These are phyloP conservation scores for Boletus mariae DNA, from an alignment of 1,284 basidiomycete species.

Conservation along the genomic window DNA sequence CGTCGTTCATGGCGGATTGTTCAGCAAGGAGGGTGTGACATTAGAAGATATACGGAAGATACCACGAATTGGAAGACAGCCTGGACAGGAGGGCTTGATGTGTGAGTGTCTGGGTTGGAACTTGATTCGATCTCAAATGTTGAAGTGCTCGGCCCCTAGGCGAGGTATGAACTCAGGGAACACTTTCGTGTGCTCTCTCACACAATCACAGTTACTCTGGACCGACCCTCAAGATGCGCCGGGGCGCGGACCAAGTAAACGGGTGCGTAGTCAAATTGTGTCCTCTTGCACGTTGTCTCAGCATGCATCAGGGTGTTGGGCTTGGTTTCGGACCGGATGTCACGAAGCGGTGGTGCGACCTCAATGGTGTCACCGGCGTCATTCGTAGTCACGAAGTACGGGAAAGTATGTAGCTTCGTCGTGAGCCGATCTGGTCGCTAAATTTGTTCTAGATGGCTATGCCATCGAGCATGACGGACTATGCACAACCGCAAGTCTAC, in stretches of 20 bases:
- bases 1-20: constrained; percentile 94
- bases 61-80: constrained; percentile 84
- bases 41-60: constrained; percentile 91
- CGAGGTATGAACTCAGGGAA: constrained; percentile 43
- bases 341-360: constrained; percentile 82
- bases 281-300: constrained; percentile 10
- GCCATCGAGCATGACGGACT: constrained; percentile 86
- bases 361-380: constrained; percentile 85
- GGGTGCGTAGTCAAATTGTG: constrained; percentile 47
- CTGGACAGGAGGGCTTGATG: constrained; percentile 95
- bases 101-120: constrained; percentile 48
- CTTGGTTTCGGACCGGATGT: constrained; percentile 95
- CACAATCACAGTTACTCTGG: constrained; percentile 63
- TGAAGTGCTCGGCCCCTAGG: constrained; percentile 35
- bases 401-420: constrained; percentile 55
- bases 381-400: constrained; percentile 98
- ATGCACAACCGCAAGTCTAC: constrained; percentile 71
- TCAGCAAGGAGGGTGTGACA: constrained; percentile 91
- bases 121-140: constrained; percentile 4
- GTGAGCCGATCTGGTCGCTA: background rate
- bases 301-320: constrained; percentile 74
- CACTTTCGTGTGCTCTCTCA: constrained; percentile 8
- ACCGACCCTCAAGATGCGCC: constrained; percentile 90
- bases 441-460: constrained; percentile 62
- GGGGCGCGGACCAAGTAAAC: constrained; percentile 96